Percentiles rank a stretch among this genome's conserved stretches.
Conservation (phyloP, 73 alveolate species). For the Effrenium voratum region DNA sequence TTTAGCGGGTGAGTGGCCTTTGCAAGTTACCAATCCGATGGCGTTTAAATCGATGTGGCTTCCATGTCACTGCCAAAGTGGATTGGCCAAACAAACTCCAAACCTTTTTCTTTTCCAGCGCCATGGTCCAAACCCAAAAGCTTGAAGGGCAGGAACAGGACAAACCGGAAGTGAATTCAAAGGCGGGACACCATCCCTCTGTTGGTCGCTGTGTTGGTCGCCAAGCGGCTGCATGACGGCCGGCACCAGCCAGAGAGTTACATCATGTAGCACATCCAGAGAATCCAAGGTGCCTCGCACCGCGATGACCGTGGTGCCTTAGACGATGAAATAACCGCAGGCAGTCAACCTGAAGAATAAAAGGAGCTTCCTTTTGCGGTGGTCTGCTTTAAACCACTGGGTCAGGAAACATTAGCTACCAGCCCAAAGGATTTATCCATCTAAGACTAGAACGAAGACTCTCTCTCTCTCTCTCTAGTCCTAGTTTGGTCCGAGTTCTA, state of each 20-base stretch:
- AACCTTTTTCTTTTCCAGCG: not conserved
- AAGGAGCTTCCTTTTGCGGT: too few species aligned
- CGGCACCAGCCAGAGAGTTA: slow-evolving; percentile 78
- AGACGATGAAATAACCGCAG: not conserved
- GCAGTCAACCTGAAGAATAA: too few species aligned
- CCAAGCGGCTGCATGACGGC: slow-evolving; percentile 51
- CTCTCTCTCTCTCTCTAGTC: too few species aligned
- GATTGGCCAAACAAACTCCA: not conserved
- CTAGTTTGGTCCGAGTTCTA: too few species aligned
- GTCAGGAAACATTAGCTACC: too few species aligned
- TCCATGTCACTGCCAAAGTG: not conserved
- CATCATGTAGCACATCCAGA: slow-evolving; percentile 66
- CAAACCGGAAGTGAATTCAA: too few species aligned
- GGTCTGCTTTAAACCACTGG: too few species aligned
- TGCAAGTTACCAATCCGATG: not conserved
- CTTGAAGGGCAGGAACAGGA: too few species aligned
- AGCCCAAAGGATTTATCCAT: too few species aligned
- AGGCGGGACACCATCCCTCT: not conserved
- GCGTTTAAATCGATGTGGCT: not conserved
- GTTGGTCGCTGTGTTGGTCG: not conserved
- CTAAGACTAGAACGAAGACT: too few species aligned
- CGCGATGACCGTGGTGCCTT: slow-evolving; percentile 82
- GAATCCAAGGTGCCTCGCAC: slow-evolving; percentile 82
- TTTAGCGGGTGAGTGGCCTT: too few species aligned
- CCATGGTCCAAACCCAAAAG: too few species aligned